phyloP scores from a whole-genome alignment of 2,329 filamentous ascomycete species.

The Aspergillus carbonarius region DNA sequence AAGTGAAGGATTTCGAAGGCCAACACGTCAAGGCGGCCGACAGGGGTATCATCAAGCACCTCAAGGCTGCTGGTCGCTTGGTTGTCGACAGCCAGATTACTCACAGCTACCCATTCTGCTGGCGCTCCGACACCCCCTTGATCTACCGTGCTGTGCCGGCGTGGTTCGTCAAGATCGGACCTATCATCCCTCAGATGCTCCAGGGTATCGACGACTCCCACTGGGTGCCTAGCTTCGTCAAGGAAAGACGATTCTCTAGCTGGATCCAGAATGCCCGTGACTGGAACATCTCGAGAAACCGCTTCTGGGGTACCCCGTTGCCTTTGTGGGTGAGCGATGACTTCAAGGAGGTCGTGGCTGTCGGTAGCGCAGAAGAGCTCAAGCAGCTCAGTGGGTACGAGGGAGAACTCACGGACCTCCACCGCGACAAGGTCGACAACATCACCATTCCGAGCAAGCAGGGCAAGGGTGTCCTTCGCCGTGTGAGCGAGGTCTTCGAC shows the following conservation, averaged over 20 bases:
- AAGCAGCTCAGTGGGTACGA: slow-evolving; percentile 82
- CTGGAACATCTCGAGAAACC: slow-evolving; percentile 92
- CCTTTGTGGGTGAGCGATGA: slow-evolving; percentile 92
- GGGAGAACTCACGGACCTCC: slow-evolving; percentile 79
- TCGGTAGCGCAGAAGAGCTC: slow-evolving; percentile 82
- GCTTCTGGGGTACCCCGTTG: slow-evolving; percentile 94
- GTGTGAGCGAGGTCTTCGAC: slow-evolving; percentile 88
- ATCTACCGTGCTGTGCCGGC: slow-evolving; percentile 90
- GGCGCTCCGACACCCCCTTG: slow-evolving; percentile 89
- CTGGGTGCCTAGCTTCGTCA: slow-evolving; percentile 89
- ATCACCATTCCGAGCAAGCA: slow-evolving; percentile 91
- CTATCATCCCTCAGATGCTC: slow-evolving; percentile 84
- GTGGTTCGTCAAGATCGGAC: slow-evolving; percentile 89
- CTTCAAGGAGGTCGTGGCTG: slow-evolving; percentile 77
- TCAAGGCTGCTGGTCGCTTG: slow-evolving; percentile 74
- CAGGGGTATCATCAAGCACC: slow-evolving; percentile 85
- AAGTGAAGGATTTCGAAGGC: slow-evolving; percentile 77
- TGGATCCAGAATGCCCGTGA: slow-evolving; percentile 91
- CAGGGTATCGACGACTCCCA: slow-evolving; percentile 83
- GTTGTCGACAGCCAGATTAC: slow-evolving; percentile 83
- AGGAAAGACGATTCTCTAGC: slow-evolving; percentile 84
- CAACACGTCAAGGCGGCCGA: slow-evolving; percentile 90
- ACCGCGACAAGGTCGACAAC: slow-evolving; percentile 88
- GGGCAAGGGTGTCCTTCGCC: slow-evolving; percentile 78
- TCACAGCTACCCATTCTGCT: slow-evolving; percentile 93